A percentile compares a stretch with the other conserved stretches of the same genome.
Conservation (phyloP, 352 stramenopile species). For the Globisporangium acanthophoron region DNA sequence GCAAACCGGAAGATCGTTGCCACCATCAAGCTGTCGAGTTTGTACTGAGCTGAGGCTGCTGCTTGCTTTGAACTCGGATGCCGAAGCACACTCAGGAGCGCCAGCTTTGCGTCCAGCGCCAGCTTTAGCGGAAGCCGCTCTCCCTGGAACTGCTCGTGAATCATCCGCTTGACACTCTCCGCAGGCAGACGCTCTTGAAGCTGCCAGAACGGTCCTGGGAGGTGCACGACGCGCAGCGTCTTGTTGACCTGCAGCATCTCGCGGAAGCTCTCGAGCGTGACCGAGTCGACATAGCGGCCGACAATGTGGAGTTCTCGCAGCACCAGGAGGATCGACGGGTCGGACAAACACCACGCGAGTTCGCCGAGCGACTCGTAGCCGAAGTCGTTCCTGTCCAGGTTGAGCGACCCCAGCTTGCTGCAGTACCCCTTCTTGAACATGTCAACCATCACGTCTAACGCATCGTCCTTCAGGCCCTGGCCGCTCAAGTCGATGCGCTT, state of each 20-base stretch:
- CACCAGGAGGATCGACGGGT: not conserved
- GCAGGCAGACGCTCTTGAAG: no score
- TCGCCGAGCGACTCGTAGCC: not conserved
- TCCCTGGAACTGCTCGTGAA: not conserved
- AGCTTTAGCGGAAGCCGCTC: not conserved
- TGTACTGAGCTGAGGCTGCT: not conserved
- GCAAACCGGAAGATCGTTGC: constrained; percentile 11
- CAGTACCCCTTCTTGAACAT: not conserved
- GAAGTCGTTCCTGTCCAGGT: constrained; percentile 1
- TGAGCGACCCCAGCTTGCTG: not conserved
- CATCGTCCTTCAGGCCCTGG: not conserved
- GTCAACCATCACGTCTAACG: not conserved
- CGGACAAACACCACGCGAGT: not conserved
- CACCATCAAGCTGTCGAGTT: constrained; percentile 6
- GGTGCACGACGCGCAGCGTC: constrained; percentile 3
- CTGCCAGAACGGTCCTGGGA: not conserved
- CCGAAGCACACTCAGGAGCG: constrained; percentile 5
- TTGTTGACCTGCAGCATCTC: constrained; percentile 5
- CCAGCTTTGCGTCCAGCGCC: not conserved
- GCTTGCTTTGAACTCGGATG: not conserved
- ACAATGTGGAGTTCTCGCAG: constrained; percentile 7
- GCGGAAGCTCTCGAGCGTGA: not conserved
- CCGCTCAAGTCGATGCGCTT: not conserved
- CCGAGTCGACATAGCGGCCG: not conserved
- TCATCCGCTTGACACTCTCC: not conserved